Evolutionary conservation across 2,329 filamentous ascomycete genomes (phyloP), one percentile per base, ranked within the genome.

Genomic region (Alternaria arborescens): DNA sequence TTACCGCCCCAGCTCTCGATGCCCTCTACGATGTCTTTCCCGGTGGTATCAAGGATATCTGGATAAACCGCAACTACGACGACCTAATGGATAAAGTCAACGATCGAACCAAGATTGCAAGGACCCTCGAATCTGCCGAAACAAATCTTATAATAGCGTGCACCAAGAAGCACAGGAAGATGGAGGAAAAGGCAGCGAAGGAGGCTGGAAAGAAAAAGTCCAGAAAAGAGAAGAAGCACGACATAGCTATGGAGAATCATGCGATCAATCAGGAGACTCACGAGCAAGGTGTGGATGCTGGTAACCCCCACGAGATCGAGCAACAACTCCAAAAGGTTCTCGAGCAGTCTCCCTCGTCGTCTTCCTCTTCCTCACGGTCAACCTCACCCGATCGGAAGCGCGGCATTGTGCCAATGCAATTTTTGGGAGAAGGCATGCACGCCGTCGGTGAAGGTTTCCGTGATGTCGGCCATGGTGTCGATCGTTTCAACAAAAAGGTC

Each of bases 11-110:
- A 44, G 92, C 92, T 0, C 84, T 99, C 5, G 86, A 88, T 59
- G 91, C 90, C 0, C 83, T 99, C 0, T 99, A 96, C 72, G 95
- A 99, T 76, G 94, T 98, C 1, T 98, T 97, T 70, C 95, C 95
- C 0, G 95, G 95, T 20, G 95, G 95, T 30, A 90, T 99, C 73
- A 88, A 92, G 61, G 98, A 98, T 69, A 91, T 99, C 47, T 99
- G 94, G 94, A 89, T 99, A 70, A 99, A 97, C 61, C 88, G 94
- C 62, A 92, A 99, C 74, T 90, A 93, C 67, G 92, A 94, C 43
- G 86, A 89, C 8, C 85, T 99, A 11, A 86, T 92, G 47, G 90
- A 94, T 62, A 98, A 98, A 76, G 91, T 98, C 46, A 86, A 91
- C 50, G 82, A 88, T 65, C 87, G 95, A 44, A 88, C 93, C 62